Percentiles rank a stretch among this genome's conserved stretches.
phyloP scores from a whole-genome alignment of 2,329 filamentous ascomycete species.

The Akanthomyces lecanii region DNA sequence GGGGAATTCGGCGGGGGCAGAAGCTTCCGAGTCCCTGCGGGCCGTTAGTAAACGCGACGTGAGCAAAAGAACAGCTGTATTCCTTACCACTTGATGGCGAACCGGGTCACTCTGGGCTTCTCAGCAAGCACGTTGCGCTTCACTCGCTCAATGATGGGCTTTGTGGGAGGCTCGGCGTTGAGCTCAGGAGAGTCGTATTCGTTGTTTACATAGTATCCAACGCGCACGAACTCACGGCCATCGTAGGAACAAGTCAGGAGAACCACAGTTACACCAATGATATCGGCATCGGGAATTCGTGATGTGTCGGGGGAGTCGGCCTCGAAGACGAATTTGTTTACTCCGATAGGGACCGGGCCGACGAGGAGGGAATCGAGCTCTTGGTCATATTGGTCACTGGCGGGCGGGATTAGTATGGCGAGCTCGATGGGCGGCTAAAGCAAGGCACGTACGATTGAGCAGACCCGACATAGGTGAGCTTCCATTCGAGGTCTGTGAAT shows the following conservation, averaged over 20 bases:
- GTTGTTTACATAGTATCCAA: constrained; percentile 99
- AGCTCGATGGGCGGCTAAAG: background rate
- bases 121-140: constrained; percentile 89
- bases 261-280: constrained; percentile 94
- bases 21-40: constrained; percentile 90
- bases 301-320: constrained; percentile 86
- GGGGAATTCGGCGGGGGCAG: constrained; percentile 90
- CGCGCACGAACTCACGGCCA: constrained; percentile 91
- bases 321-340: constrained; percentile 98
- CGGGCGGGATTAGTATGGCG: constrained; percentile 12
- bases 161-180: constrained; percentile 81
- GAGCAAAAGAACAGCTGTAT: background rate
- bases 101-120: constrained; percentile 95
- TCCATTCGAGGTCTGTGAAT: constrained; percentile 88
- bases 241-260: constrained; percentile 96
- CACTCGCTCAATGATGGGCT: constrained; percentile 89
- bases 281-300: constrained; percentile 90
- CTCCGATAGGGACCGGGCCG: constrained; percentile 92
- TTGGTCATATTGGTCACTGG: constrained; percentile 91
- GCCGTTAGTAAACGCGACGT: constrained; percentile 9
- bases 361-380: constrained; percentile 96
- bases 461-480: constrained; percentile 97
- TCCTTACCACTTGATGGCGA: constrained; percentile 94
- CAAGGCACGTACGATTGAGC: constrained; percentile 75
- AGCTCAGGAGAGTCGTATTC: constrained; percentile 94